Conservation (phyloP, 345 rosid genomes). For the Syzygium grande region DNA sequence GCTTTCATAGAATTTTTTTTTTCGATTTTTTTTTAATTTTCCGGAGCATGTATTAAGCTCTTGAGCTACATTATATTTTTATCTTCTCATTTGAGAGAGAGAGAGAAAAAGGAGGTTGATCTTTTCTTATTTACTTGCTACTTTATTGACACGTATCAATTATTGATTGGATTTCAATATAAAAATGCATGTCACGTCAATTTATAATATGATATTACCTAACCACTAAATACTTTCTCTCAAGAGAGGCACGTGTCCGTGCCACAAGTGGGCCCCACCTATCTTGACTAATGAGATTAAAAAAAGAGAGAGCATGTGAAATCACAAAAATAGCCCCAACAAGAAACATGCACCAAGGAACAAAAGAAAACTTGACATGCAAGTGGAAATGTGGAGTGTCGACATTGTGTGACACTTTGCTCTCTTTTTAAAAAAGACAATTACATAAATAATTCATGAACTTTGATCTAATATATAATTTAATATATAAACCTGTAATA, state of each 20-base stretch:
- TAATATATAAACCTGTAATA: too few relatives aligned
- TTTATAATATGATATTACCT: too few relatives aligned
- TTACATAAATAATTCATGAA: too few relatives aligned
- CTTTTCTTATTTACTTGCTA: too few relatives aligned
- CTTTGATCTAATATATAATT: too few relatives aligned
- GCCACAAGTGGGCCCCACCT: background rate
- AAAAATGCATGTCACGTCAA: too few relatives aligned
- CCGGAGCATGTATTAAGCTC: background rate
- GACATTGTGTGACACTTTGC: background rate
- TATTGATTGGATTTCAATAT: too few relatives aligned
- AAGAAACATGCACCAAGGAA: background rate
- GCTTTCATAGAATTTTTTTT: background rate
- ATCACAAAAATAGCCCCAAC: background rate
- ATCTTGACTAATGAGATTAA: background rate
- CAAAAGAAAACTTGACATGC: background rate
- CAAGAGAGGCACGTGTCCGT: background rate
- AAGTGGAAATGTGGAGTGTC: background rate
- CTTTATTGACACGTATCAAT: too few relatives aligned
- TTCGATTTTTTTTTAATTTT: background rate
- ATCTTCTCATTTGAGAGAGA: too few relatives aligned
- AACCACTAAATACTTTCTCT: too few relatives aligned
- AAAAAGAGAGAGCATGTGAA: background rate
- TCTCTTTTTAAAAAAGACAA: background rate
- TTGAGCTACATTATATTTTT: too few relatives aligned
- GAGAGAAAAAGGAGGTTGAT: too few relatives aligned